These are phyloP conservation scores for Begonia masoniana DNA, from an alignment of 306 rosid species.

Conservation along the genomic window DNA sequence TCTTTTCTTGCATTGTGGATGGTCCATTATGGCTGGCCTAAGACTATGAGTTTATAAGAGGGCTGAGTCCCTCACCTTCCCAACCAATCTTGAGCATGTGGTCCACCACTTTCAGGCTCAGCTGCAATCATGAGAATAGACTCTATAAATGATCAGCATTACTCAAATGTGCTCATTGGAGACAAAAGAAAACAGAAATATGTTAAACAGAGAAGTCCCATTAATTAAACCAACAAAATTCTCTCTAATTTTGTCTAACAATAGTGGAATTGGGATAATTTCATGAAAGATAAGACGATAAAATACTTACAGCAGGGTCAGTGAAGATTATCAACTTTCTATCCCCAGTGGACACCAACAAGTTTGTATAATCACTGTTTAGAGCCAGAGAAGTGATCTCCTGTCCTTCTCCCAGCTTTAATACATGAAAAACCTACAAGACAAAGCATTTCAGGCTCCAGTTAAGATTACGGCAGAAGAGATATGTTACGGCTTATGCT, in stretches of 20 bases:
- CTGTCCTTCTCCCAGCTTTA: slow-evolving; percentile 60
- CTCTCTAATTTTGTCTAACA: too few species aligned
- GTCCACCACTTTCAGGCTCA: slow-evolving; percentile 97
- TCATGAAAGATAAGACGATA: slow-evolving; percentile 1
- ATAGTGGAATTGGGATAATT: not conserved
- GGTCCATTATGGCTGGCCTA: slow-evolving; percentile 13
- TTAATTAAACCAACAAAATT: too few species aligned
- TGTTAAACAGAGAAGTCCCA: too few species aligned
- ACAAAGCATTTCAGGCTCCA: slow-evolving; percentile 1
- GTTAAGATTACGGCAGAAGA: not conserved
- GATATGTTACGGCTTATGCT: not conserved
- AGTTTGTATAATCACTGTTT: slow-evolving; percentile 75
- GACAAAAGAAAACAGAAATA: too few species aligned
- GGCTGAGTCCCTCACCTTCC: slow-evolving; percentile 79
- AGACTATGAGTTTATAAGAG: slow-evolving; percentile 55
- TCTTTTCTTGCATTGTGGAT: not conserved
- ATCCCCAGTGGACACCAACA: slow-evolving; percentile 82
- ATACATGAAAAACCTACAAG: slow-evolving; percentile 62
- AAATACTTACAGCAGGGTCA: slow-evolving; percentile 77
- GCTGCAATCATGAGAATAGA: slow-evolving; percentile 29
- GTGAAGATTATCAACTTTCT: slow-evolving; percentile 77
- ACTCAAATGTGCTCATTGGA: too few species aligned
- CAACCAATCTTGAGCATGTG: slow-evolving; percentile 97
- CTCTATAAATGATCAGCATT: too few species aligned
- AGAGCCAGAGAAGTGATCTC: slow-evolving; percentile 85